Conservation (phyloP, 768 basidiomycete genomes). For the Leccinum incarnatum region DNA sequence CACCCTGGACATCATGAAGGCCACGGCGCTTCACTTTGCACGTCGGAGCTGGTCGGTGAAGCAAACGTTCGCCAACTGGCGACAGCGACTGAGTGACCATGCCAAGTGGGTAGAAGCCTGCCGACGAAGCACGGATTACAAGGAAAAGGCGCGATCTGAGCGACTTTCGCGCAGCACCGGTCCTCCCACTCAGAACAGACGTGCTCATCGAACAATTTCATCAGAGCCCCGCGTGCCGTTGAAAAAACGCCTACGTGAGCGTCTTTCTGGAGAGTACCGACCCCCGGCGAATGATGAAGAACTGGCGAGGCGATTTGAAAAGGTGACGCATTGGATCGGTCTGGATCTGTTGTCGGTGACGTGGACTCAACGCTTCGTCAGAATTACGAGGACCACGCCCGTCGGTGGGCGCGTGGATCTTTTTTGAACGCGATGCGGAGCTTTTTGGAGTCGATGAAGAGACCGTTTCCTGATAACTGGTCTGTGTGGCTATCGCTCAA, state of each 20-base stretch:
- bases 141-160: constrained; percentile 43
- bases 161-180: constrained; percentile 31
- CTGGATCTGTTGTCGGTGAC: background rate
- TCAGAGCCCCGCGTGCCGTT: constrained; percentile 22
- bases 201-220: constrained; percentile 13
- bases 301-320: constrained; percentile 61
- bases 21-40: constrained; percentile 42
- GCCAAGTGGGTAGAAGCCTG: constrained; percentile 63
- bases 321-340: constrained; percentile 41
- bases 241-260: constrained; percentile 33
- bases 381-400: constrained; percentile 71
- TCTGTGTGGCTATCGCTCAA: constrained; percentile 74
- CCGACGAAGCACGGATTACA: constrained; percentile 58
- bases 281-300: constrained; percentile 62
- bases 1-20: constrained; percentile 31
- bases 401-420: constrained; percentile 72
- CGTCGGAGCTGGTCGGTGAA: constrained; percentile 41
- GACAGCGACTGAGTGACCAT: constrained; percentile 41
- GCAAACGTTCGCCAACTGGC: constrained; percentile 45
- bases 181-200: constrained; percentile 21
- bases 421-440: constrained; percentile 46
- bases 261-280: constrained; percentile 43
- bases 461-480: constrained; percentile 44
- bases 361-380: constrained; percentile 29
- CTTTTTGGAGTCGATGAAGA: constrained; percentile 37